Evolutionary conservation across 116 monocot species (phyloP), one percentile per base, ranked within the genome.

Genomic region (Iris pallida): DNA sequence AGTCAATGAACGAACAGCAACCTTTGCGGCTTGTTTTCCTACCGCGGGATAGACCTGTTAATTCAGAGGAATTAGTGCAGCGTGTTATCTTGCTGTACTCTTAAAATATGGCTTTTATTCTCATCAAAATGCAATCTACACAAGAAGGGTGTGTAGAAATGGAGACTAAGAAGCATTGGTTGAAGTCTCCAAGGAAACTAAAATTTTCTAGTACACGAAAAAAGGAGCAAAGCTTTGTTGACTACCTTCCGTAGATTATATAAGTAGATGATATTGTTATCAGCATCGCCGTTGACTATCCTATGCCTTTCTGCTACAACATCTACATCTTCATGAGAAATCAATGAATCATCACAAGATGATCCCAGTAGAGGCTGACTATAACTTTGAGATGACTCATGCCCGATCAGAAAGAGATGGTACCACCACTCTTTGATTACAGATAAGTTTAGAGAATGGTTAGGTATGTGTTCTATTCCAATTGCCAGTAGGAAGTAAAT

Each of bases 1-100:
- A 30, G 94, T 83, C 76, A 94, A 79, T 20, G 94, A 88, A 68
- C 73, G 70, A 68, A 94, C 94, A 17, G 94, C 94, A 75, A 88
- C 83, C 66, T 94, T 90, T 53, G 62, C 65, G 55, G 65, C 64
- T 71, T 77, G 63, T 75, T 80, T 68, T 68, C 60, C 56, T 66
- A 75, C 63, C 53, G 66, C 64, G 55, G 77, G 76, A 60, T 87
- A 94, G 42, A 88, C 90, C 94, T 94, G 85, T 52, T 68, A 64
- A 53, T 53, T 52, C 12, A 65, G 45, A 73, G 6, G 30, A 30
- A 30, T 30, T 30, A 30, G 30, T 30, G 30, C 30, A 30, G 30
- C 30, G 3, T 30, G 30, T 30, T 30, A 30, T 30, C 3, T 30
- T 30, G 30, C 30, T 30, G 30, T 30, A 30, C 30, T 30, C 30